These are phyloP conservation scores for Nyctanthes arbortristis DNA, from an alignment of 257 asterid species.

Conservation along the genomic window DNA sequence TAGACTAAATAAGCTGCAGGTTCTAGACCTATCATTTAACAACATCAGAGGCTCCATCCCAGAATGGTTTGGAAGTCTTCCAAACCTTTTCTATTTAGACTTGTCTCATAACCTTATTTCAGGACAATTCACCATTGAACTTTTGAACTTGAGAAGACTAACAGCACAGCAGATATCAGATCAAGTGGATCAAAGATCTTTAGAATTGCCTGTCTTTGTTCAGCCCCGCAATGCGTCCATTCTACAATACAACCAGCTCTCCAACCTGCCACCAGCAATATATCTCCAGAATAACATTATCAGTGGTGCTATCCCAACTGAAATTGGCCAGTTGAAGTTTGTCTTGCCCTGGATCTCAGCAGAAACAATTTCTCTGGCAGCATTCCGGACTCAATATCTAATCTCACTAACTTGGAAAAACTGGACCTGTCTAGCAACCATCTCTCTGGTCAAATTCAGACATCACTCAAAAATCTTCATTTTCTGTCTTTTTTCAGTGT, in stretches of 20 bases:
- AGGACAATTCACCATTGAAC: constrained; percentile 68
- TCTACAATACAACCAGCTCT: constrained; percentile 76
- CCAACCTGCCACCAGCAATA: constrained; percentile 81
- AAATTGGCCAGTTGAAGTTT: constrained; percentile 73
- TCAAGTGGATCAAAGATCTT: constrained; percentile 50
- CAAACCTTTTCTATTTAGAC: constrained; percentile 84
- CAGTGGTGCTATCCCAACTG: constrained; percentile 63
- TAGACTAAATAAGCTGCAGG: constrained; percentile 56
- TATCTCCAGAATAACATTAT: constrained; percentile 63
- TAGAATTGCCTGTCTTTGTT: constrained; percentile 88
- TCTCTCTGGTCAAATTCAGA: constrained; percentile 77
- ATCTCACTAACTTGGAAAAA: constrained; percentile 76
- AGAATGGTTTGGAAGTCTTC: constrained; percentile 67
- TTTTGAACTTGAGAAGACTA: constrained; percentile 52
- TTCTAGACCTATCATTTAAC: constrained; percentile 72
- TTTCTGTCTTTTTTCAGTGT: constrained; percentile 85
- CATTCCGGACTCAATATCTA: constrained; percentile 74
- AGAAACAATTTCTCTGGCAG: constrained; percentile 63
- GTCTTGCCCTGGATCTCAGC: constrained; percentile 72
- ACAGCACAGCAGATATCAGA: constrained; percentile 52
- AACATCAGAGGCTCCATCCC: constrained; percentile 65
- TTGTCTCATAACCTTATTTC: constrained; percentile 62
- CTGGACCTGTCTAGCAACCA: constrained; percentile 74
- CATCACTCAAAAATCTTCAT: constrained; percentile 69
- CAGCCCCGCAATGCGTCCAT: constrained; percentile 77